A percentile compares a stretch with the other conserved stretches of the same genome.
Evolutionary conservation across 1,139 yeast species (phyloP).

Genomic region (Meyerozyma carpophila): DNA sequence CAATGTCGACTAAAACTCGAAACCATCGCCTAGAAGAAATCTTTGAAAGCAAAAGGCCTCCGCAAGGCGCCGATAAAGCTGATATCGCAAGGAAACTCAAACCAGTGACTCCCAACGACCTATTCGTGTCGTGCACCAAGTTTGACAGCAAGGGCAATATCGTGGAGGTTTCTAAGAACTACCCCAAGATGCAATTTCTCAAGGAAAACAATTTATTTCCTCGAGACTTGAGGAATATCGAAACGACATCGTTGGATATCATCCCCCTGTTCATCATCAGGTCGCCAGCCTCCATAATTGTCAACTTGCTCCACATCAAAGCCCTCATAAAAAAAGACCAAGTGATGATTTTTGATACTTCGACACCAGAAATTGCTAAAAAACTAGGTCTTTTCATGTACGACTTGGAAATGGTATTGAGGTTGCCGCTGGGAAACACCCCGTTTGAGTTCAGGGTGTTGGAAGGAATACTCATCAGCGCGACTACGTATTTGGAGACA

Average conservation of each 20-base stretch:
- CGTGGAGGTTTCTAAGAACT: slow-evolving; percentile 68
- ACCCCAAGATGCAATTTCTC: slow-evolving; percentile 70
- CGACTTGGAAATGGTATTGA: slow-evolving; percentile 77
- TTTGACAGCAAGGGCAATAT: slow-evolving; percentile 73
- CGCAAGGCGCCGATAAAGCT: neutral
- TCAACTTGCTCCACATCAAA: slow-evolving; percentile 78
- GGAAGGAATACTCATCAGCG: slow-evolving; percentile 82
- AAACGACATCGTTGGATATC: slow-evolving; percentile 81
- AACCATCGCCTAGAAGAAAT: neutral
- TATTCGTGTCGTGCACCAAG: slow-evolving; percentile 61
- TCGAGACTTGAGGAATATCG: slow-evolving; percentile 80
- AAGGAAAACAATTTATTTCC: slow-evolving; percentile 74
- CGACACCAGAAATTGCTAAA: slow-evolving; percentile 47
- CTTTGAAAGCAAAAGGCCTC: neutral
- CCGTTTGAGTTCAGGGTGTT: slow-evolving; percentile 84
- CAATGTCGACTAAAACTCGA: neutral
- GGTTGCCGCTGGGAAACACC: slow-evolving; percentile 27
- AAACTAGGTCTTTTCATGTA: slow-evolving; percentile 79
- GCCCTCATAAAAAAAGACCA: slow-evolving; percentile 78
- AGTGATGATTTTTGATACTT: slow-evolving; percentile 78
- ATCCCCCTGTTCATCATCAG: slow-evolving; percentile 85
- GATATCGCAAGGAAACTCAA: slow-evolving; percentile 29
- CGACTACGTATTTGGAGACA: slow-evolving; percentile 75
- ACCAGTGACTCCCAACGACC: slow-evolving; percentile 56
- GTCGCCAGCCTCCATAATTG: slow-evolving; percentile 63